Evolutionary conservation across 1,284 basidiomycete genomes (phyloP), one percentile per base, ranked within the genome.

Genomic region (Trichosporon sp.): DNA sequence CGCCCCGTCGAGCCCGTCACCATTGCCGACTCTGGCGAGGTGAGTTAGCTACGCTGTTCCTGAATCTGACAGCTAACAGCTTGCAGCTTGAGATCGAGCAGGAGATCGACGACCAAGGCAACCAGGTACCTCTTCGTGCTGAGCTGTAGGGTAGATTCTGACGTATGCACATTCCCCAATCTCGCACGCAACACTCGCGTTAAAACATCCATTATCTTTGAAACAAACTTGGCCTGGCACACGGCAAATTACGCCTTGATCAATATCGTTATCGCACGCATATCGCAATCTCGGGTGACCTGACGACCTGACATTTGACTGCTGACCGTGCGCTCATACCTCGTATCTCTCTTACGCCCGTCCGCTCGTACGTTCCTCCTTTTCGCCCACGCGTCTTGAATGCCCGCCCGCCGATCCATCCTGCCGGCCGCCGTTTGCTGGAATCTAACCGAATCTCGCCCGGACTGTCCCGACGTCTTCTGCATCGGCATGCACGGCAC

Each of bases 71-170:
- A 27, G 40, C 52, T 64, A 31, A 65, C 65, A 49, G 49, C 9
- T 21, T 2, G 10, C 70, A 92, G 89, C 82, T 93, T 59, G 81
- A 82, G 40, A 78, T 92, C 44, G 88, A 90, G 61, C 61, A 80
- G 32, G 83, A 82, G 64, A 78, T 81, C 40, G 89, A 90, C 71
- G 84, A 82, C 65, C 83, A 88, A 62, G 90, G 88, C 76, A 88
- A 90, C 70, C 84, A 94, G 90, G 90, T 94, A 87, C 92, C 91
- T 83, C 81, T 91, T 75, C 91, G 87, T 75, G 88, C 86, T 86
- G 93, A 96, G 87, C 91, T 95, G 76, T 95, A 86, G 62, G 59
- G 59, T 37, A 59, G 52, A 59, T 61, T 69, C 70, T 67, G 60
- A 71, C 58, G 46, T 62, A 49, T 56, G 34, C 60, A 63, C 62